Percentiles rank a stretch among this genome's conserved stretches.
Conservation (phyloP, 2,329 filamentous ascomycete species). For the Aspergillus tanneri region DNA sequence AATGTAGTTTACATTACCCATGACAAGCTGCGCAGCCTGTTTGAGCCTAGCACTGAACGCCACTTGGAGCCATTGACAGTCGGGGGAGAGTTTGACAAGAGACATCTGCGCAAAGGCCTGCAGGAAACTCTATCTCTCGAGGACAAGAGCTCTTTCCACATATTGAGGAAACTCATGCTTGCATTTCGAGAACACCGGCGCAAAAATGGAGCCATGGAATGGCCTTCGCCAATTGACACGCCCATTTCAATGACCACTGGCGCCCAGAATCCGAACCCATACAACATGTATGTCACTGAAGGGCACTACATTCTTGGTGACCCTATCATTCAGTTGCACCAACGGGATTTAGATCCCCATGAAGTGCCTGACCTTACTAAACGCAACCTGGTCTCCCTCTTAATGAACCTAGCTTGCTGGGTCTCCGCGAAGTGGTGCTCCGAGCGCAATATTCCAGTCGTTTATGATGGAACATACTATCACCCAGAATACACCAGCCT, state of each 20-base stretch:
- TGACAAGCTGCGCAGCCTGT: conserved; percentile 39
- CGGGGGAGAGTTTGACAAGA: conserved; percentile 30
- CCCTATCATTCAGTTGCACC: conserved; percentile 41
- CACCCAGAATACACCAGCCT: conserved; percentile 42
- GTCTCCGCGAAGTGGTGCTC: conserved; percentile 37
- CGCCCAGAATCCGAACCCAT: conserved; percentile 23
- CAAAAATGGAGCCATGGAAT: conserved; percentile 43
- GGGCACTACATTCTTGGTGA: conserved; percentile 42
- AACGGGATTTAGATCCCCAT: conserved; percentile 34
- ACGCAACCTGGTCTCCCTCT: conserved; percentile 43
- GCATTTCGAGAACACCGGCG: conserved; percentile 37
- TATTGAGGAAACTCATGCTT: conserved; percentile 40
- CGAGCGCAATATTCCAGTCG: conserved; percentile 36
- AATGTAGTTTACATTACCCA: conserved; percentile 58
- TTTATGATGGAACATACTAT: conserved; percentile 40
- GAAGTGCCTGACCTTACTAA: conserved; percentile 40
- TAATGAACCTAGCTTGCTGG: conserved; percentile 57
- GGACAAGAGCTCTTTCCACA: conserved; percentile 37
- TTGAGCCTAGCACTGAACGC: conserved; percentile 29
- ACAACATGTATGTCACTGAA: conserved; percentile 28
- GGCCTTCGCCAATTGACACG: conserved; percentile 18
- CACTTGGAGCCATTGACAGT: conserved; percentile 27
- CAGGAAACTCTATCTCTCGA: conserved; percentile 32
- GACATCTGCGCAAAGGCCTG: conserved; percentile 21
- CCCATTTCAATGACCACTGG: conserved; percentile 30